phyloP scores from a whole-genome alignment of 2,329 filamentous ascomycete species.

The Zelopaecilomyces penicillatus region DNA sequence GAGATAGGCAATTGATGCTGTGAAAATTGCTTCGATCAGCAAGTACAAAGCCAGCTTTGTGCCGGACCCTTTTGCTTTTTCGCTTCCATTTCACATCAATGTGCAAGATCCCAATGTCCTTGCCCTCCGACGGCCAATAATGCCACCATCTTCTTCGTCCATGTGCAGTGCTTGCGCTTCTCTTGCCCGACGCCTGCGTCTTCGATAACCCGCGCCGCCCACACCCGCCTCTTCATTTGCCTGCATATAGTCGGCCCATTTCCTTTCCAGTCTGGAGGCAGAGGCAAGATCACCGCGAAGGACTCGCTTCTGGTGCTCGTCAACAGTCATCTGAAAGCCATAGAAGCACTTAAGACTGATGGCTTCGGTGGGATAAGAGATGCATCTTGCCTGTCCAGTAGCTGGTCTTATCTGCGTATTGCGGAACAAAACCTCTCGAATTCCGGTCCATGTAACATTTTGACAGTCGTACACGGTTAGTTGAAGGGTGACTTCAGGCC shows the following conservation, averaged over 20 bases:
- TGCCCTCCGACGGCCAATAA: conserved; percentile 50
- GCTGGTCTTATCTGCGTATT: conserved; percentile 66
- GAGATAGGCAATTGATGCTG: no score
- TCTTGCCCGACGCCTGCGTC: conserved; percentile 67
- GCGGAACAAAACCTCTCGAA: conserved; percentile 75
- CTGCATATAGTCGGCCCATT: conserved; percentile 94
- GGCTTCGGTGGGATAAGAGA: conserved; percentile 65
- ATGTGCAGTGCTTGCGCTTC: conserved; percentile 75
- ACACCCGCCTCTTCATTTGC: conserved; percentile 75
- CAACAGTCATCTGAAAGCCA: conserved; percentile 88
- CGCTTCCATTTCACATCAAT: conserved; percentile 48
- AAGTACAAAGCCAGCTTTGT: no score
- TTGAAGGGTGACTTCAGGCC: conserved; percentile 56
- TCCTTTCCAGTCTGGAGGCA: conserved; percentile 73
- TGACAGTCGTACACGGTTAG: conserved; percentile 86
- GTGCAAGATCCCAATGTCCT: conserved; percentile 54
- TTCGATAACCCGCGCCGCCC: conserved; percentile 54
- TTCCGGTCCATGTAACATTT: conserved; percentile 85
- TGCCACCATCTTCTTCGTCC: conserved; percentile 65
- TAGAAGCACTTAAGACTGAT: conserved; percentile 91
- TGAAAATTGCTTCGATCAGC: no score
- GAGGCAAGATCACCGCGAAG: conserved; percentile 65
- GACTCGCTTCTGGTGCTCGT: conserved; percentile 86
- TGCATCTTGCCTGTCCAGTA: conserved; percentile 24
- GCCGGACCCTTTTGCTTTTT: no score